phyloP scores from a whole-genome alignment of 1,139 yeast genomes.

The Kurtzmaniella natalensis region DNA sequence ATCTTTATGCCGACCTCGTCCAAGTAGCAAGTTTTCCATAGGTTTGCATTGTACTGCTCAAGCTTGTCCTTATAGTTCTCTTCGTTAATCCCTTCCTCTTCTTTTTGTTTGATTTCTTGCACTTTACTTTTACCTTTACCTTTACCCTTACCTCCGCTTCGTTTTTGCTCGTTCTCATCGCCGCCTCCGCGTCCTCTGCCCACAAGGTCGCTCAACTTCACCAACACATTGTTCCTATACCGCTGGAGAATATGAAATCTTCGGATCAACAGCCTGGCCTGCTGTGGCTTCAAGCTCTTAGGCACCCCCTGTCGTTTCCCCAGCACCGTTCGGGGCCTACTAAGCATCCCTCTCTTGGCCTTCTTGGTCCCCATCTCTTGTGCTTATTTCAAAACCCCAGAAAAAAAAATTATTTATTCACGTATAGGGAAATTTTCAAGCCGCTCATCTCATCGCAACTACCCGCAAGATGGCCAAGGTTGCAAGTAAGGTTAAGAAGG shows the following conservation, averaged over 20 bases:
- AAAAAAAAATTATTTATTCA: conserved; percentile 3
- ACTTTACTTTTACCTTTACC: too few species aligned
- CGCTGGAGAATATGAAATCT: conserved; percentile 63
- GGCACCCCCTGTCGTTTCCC: conserved; percentile 16
- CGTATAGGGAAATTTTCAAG: conserved; percentile 3
- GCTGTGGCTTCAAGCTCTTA: conserved; percentile 54
- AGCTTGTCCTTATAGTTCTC: conserved; percentile 20
- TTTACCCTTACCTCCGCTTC: too few species aligned
- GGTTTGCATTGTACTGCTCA: not conserved
- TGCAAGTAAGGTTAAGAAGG: conserved; percentile 8
- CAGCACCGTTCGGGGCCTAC: conserved; percentile 15
- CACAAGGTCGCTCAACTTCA: conserved; percentile 15
- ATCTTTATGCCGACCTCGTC: not conserved
- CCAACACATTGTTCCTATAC: conserved; percentile 37
- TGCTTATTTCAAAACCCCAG: not conserved
- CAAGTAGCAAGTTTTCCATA: conserved; percentile 3
- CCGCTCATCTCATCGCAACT: conserved; percentile 4
- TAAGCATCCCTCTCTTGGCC: conserved; percentile 4
- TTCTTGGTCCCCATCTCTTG: too few species aligned
- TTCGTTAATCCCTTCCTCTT: too few species aligned
- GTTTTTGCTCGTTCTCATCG: too few species aligned
- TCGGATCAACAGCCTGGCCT: conserved; percentile 63
- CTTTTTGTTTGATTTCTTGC: too few species aligned
- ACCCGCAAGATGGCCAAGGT: conserved; percentile 3
- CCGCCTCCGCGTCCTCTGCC: too few species aligned